Percentiles rank a stretch among this genome's conserved stretches.
phyloP scores from a whole-genome alignment of 2,329 filamentous ascomycete species.

The Coleophoma eucalyptorum region DNA sequence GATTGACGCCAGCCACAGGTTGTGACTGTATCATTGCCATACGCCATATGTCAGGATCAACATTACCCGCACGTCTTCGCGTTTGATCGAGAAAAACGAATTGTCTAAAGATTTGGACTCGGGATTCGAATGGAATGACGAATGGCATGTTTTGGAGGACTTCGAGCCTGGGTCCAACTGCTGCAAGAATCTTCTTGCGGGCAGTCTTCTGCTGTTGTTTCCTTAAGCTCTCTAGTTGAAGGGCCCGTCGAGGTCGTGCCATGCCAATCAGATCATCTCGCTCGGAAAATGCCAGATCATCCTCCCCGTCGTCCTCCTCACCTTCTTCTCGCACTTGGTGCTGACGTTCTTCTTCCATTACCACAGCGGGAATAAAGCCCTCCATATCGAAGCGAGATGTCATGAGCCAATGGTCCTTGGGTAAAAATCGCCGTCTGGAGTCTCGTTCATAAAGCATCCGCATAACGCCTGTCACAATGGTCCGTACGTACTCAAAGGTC shows the following conservation, averaged over 20 bases:
- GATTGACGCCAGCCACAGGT: slow-evolving; percentile 10
- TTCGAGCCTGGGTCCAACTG: slow-evolving; percentile 81
- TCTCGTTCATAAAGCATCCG: slow-evolving; percentile 91
- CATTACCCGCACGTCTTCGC: slow-evolving; percentile 65
- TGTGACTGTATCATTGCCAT: slow-evolving; percentile 46
- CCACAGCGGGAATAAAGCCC: slow-evolving; percentile 80
- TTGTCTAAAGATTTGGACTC: slow-evolving; percentile 89
- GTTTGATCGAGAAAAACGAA: slow-evolving; percentile 84
- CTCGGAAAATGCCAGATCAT: slow-evolving; percentile 27
- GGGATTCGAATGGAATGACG: slow-evolving; percentile 86
- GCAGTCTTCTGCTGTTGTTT: slow-evolving; percentile 63
- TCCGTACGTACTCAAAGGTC: slow-evolving; percentile 73
- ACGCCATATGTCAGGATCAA: slow-evolving; percentile 75
- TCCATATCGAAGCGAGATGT: slow-evolving; percentile 82
- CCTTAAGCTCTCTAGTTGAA: slow-evolving; percentile 58
- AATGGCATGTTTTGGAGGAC: slow-evolving; percentile 96
- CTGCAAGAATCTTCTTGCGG: slow-evolving; percentile 68
- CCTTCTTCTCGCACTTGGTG: slow-evolving; percentile 61
- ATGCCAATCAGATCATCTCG: slow-evolving; percentile 44
- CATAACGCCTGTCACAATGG: slow-evolving; percentile 74
- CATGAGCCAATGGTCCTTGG: slow-evolving; percentile 91
- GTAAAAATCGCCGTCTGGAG: slow-evolving; percentile 80
- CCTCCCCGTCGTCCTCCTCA: slow-evolving; percentile 43
- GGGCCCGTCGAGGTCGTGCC: slow-evolving; percentile 57
- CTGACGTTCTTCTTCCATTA: slow-evolving; percentile 81